These are phyloP conservation scores for Xylariaceae sp. DNA, from an alignment of 2,329 filamentous ascomycete genomes.

Conservation along the genomic window DNA sequence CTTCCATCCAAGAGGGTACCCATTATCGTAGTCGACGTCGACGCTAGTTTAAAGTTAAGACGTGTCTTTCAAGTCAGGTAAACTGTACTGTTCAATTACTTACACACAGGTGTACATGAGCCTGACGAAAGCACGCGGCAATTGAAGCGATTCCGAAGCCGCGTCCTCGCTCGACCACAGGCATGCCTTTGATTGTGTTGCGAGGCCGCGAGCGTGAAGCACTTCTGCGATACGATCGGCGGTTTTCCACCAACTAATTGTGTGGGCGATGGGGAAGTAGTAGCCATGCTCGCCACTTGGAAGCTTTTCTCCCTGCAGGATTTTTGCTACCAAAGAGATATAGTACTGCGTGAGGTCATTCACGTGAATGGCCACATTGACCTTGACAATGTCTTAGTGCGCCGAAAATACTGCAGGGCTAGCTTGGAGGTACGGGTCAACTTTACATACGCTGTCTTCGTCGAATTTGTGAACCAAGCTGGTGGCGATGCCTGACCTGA, in stretches of 20 bases:
- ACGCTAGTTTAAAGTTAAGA: conserved; percentile 7
- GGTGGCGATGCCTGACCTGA: conserved; percentile 29
- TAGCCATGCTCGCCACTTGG: conserved; percentile 33
- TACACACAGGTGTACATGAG: conserved; percentile 29
- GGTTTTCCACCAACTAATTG: conserved; percentile 29
- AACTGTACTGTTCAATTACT: conserved; percentile 8
- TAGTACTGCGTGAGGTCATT: conserved; percentile 33
- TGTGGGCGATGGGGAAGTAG: conserved; percentile 34
- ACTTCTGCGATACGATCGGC: conserved; percentile 27
- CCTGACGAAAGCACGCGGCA: conserved; percentile 28
- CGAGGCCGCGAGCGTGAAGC: conserved; percentile 30
- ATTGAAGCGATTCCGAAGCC: conserved; percentile 30
- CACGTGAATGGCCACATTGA: conserved; percentile 28
- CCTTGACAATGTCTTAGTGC: conserved; percentile 13
- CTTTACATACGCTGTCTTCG: conserved; percentile 28
- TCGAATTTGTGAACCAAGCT: conserved; percentile 35
- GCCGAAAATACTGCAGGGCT: no score
- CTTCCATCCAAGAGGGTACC: conserved; percentile 26
- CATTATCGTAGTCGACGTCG: conserved; percentile 22
- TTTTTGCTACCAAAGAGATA: conserved; percentile 26
- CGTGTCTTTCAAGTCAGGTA: not conserved
- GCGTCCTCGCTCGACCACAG: conserved; percentile 33
- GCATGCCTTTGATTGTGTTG: conserved; percentile 21
- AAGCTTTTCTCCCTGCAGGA: conserved; percentile 27
- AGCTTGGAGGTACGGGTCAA: conserved; percentile 4